phyloP scores from a whole-genome alignment of 495 filamentous ascomycete genomes.

The Aspergillus heteromorphus region DNA sequence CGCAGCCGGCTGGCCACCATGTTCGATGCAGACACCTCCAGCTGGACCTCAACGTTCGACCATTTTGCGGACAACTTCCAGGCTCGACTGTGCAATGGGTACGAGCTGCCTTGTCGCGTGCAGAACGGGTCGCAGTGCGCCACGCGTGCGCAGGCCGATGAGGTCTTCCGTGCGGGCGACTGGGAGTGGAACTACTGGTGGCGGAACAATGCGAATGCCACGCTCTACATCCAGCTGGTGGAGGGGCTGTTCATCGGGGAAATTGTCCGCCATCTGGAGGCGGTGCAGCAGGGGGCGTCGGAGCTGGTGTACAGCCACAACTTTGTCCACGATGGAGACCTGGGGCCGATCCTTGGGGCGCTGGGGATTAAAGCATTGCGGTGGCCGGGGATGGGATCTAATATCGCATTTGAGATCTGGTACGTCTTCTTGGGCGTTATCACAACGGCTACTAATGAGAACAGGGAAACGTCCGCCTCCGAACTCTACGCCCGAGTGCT shows the following conservation, averaged over 20 bases:
- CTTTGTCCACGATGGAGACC: constrained; percentile 32
- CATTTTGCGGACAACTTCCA: constrained; percentile 45
- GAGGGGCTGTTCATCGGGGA: constrained; percentile 40
- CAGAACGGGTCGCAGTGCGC: constrained; percentile 28
- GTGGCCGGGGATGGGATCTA: constrained; percentile 34
- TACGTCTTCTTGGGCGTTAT: constrained; percentile 9
- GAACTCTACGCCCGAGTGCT: constrained; percentile 32
- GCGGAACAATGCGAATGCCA: constrained; percentile 31
- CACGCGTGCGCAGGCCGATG: constrained; percentile 26
- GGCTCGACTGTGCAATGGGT: constrained; percentile 39
- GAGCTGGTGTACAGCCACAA: constrained; percentile 27
- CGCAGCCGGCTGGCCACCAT: constrained; percentile 29
- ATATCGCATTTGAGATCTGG: constrained; percentile 34
- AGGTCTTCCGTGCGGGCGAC: constrained; percentile 41
- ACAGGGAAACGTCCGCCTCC: constrained; percentile 20
- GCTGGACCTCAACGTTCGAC: constrained; percentile 37
- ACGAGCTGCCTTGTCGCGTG: constrained; percentile 30
- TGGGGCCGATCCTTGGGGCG: constrained; percentile 29
- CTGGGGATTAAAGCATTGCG: constrained; percentile 25
- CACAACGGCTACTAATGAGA: not conserved
- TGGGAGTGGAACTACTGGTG: constrained; percentile 47
- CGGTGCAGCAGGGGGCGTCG: constrained; percentile 20
- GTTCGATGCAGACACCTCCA: constrained; percentile 27
- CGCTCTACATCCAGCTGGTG: constrained; percentile 34
- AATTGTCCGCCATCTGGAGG: constrained; percentile 30